phyloP scores from a whole-genome alignment of 2,329 filamentous ascomycete species.

The Geosmithia putterillii region DNA sequence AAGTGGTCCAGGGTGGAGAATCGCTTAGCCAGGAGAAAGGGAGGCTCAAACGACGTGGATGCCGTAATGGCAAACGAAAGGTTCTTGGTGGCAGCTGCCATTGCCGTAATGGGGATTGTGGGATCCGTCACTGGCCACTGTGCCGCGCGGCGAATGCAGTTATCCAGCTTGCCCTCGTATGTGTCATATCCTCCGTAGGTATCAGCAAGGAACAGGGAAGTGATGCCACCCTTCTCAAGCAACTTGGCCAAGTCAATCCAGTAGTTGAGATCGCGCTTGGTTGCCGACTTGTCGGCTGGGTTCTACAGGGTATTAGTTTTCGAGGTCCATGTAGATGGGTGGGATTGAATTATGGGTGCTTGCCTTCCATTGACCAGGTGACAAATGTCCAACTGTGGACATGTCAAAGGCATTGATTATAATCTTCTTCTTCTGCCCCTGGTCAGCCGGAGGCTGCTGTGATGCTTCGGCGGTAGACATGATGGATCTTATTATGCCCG shows the following conservation, averaged over 20 bases:
- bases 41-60: conserved; percentile 49
- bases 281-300: conserved; percentile 45
- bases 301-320: conserved; percentile 25
- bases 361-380: conserved; percentile 56
- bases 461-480: background rate
- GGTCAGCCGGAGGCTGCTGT: background rate
- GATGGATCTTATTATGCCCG: background rate
- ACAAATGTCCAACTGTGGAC: conserved; percentile 51
- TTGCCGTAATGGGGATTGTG: conserved; percentile 48
- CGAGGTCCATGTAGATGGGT: too few species aligned
- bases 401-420: conserved; percentile 55
- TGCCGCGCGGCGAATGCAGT: conserved; percentile 47
- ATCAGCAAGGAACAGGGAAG: conserved; percentile 53
- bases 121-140: conserved; percentile 57
- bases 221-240: conserved; percentile 49
- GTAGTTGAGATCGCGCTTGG: conserved; percentile 47
- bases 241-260: conserved; percentile 53
- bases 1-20: conserved; percentile 52
- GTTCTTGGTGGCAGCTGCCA: conserved; percentile 55
- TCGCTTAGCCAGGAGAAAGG: conserved; percentile 47
- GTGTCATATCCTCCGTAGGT: conserved; percentile 54
- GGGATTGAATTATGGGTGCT: conserved; percentile 3
- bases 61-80: conserved; percentile 51
- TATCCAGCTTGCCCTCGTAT: conserved; percentile 41
- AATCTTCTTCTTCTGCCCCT: conserved; percentile 33